Conservation (phyloP, 2,329 filamentous ascomycete species). For the Fusarium irregulare region DNA sequence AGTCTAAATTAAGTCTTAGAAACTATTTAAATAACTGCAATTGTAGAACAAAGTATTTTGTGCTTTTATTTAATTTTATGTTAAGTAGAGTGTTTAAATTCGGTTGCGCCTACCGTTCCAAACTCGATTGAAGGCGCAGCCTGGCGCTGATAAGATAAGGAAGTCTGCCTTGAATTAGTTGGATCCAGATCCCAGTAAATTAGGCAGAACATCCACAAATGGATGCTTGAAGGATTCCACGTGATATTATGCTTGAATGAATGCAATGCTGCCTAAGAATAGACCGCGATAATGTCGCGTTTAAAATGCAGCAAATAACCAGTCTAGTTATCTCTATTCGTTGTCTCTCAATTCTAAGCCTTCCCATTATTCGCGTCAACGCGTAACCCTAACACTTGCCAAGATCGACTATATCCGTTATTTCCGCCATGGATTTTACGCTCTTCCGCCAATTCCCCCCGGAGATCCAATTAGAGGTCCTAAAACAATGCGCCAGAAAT, state of each 20-base stretch:
- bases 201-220: not conserved
- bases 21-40: too few species aligned
- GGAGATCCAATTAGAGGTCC: slow-evolving; percentile 11
- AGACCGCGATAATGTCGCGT: not conserved
- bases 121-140: not conserved
- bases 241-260: not conserved
- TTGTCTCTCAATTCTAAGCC: too few species aligned
- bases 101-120: too few species aligned
- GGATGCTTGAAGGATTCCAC: not conserved
- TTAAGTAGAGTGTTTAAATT: too few species aligned
- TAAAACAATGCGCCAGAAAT: not conserved
- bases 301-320: not conserved
- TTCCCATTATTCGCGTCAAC: not conserved
- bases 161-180: not conserved
- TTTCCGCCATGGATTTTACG: not conserved
- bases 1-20: fast-evolving
- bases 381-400: not conserved
- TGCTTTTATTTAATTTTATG: too few species aligned
- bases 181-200: not conserved
- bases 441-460: slow-evolving; percentile 5
- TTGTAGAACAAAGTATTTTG: too few species aligned
- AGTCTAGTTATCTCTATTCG: not conserved
- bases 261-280: not conserved
- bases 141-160: not conserved
- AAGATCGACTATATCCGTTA: not conserved